Conservation (phyloP, 148 eudicot genomes). For the Polygonum maritimum region DNA sequence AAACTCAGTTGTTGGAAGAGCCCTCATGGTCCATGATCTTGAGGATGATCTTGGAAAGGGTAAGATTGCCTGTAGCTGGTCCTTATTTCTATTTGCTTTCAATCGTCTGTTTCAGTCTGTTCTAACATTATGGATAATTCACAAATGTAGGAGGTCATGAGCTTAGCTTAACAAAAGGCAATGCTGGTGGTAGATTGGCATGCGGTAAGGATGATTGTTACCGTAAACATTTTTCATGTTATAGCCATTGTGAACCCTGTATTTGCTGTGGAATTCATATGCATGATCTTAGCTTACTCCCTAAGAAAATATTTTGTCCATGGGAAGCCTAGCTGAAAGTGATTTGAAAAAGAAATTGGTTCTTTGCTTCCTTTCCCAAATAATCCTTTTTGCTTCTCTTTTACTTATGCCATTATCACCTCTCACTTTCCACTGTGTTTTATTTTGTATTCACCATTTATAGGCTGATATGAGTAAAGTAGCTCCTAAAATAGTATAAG, state of each 20-base stretch:
- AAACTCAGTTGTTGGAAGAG: too few relatives aligned
- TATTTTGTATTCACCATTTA: background rate
- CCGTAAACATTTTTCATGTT: background rate
- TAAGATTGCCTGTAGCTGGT: too few relatives aligned
- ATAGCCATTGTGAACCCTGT: background rate
- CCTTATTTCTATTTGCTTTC: background rate
- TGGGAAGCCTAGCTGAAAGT: background rate
- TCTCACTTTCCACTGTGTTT: background rate
- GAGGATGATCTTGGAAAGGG: too few relatives aligned
- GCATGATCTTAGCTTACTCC: background rate
- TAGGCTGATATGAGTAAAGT: background rate
- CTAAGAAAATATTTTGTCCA: background rate
- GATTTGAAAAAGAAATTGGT: background rate
- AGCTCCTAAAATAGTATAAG: too few relatives aligned
- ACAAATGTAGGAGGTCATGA: conserved; percentile 78
- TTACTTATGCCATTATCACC: background rate
- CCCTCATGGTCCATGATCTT: too few relatives aligned
- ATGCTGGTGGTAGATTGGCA: conserved; percentile 96
- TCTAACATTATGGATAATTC: conserved; percentile 9
- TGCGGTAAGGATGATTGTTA: conserved; percentile 55
- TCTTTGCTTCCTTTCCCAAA: background rate
- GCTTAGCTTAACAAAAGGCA: conserved; percentile 83
- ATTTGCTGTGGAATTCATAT: background rate
- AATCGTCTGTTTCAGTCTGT: background rate
- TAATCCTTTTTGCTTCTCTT: background rate